phyloP scores from a whole-genome alignment of 1,139 yeast genomes.

The Yamadazyma mexicana region DNA sequence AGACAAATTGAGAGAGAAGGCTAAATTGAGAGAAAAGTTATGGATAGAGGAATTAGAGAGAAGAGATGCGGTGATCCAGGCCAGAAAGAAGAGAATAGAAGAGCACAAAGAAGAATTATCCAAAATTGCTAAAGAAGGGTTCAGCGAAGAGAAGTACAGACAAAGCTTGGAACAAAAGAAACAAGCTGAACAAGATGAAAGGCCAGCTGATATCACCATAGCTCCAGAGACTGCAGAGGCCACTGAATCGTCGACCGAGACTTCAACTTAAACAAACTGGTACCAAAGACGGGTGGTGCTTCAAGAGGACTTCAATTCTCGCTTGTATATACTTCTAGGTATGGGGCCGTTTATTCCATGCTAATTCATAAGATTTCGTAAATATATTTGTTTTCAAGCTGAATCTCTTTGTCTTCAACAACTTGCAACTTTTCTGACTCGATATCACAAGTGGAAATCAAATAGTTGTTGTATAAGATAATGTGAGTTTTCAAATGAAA shows the following conservation, averaged over 20 bases:
- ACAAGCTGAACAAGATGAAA: not conserved
- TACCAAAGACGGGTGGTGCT: not conserved
- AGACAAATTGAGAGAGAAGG: conserved; percentile 66
- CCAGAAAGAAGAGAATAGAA: conserved; percentile 51
- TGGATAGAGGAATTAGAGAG: conserved; percentile 92
- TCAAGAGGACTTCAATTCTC: not conserved
- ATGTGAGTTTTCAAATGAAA: conserved; percentile 3
- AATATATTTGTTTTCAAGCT: not conserved
- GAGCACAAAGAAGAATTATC: conserved; percentile 39
- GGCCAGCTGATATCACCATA: not conserved
- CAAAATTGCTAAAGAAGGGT: conserved; percentile 43
- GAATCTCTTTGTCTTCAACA: not conserved
- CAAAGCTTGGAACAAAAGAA: conserved; percentile 6
- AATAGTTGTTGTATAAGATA: not conserved
- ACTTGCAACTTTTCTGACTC: conserved; percentile 2
- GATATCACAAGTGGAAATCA: not conserved
- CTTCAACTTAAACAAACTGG: no score
- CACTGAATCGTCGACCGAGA: not conserved
- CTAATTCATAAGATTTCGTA: conserved; percentile 1
- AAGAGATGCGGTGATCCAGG: conserved; percentile 72
- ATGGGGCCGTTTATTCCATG: not conserved
- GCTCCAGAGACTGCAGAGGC: not conserved
- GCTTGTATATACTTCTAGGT: not conserved
- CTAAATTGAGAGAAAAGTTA: conserved; percentile 76
- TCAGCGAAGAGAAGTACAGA: conserved; percentile 23